Evolutionary conservation across 2,329 filamentous ascomycete genomes (phyloP), one percentile per base, ranked within the genome.

Genomic region (Fusarium sp.): DNA sequence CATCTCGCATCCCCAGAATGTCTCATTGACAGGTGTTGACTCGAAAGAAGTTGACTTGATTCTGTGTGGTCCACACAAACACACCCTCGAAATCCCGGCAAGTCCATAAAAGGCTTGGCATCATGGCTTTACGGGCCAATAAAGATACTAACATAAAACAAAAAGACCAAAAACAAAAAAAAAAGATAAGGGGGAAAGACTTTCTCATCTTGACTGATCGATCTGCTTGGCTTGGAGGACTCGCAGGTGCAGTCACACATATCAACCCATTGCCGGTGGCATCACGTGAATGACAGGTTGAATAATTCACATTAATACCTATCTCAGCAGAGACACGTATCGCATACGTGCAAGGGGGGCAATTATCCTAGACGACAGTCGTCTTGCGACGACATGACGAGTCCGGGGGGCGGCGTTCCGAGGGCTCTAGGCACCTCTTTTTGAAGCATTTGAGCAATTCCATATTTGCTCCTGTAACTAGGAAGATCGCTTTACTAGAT

Each of bases 401-500:
- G 42, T 31, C 10, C 49, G 36, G 56, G 57, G 42, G 23, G 14
- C 20, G 50, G 42, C 53, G 46, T 33, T 49, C 46, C 50, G 18
- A 29, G 27, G 67, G 34, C 27, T 36, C 14, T 20, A 27, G 36
- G 36, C 54, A 50, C 23, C 49, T 40, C 33, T 58, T 40, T 53
- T 53, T 62, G 31, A 49, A 51, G 50, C 58, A 54, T 38, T 65
- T 23, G n/a, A 50, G 62, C 68, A 68, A 57, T 62, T 50, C 62
- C 59, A 61, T 55, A 42, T 58, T 58, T 57, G 67, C 67, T 62
- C 64, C 51, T 77, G 74, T 77, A 77, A 66, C 65, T 77, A 77
- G 73, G 70, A 67, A 67, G 54, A 64, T 67, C 70, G 64, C 67
- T 67, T 71, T 72, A 65, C 72, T 75, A 77, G 73, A 76, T 74